These are phyloP conservation scores for Stagonosporopsis tanaceti DNA, from an alignment of 2,329 filamentous ascomycete species.

Conservation along the genomic window DNA sequence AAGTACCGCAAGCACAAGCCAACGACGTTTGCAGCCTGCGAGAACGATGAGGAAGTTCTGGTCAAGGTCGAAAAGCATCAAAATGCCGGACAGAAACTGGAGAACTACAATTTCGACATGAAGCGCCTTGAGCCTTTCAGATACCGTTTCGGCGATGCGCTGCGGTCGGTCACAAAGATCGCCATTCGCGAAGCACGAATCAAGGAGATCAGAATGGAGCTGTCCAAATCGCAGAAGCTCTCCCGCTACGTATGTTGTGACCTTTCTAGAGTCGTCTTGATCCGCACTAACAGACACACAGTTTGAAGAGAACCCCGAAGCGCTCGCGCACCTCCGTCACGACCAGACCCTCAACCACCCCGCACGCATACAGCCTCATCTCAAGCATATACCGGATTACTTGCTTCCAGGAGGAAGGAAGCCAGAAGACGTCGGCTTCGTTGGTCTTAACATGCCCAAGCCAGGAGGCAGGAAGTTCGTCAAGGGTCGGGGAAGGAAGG, in stretches of 20 bases:
- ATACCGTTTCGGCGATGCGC: slow-evolving; percentile 85
- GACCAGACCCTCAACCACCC: slow-evolving; percentile 82
- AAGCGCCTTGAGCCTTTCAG: slow-evolving; percentile 91
- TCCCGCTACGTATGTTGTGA: slow-evolving; percentile 33
- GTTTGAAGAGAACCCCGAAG: slow-evolving; percentile 95
- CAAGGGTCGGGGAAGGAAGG: slow-evolving; percentile 60
- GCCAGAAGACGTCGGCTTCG: slow-evolving; percentile 75
- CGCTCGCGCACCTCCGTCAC: slow-evolving; percentile 86
- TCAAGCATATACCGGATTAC: slow-evolving; percentile 89
- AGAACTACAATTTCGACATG: slow-evolving; percentile 95
- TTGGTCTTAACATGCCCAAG: slow-evolving; percentile 64
- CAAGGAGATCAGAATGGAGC: slow-evolving; percentile 84
- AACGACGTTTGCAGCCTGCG: slow-evolving; percentile 76
- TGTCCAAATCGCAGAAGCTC: slow-evolving; percentile 92
- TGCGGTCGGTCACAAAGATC: slow-evolving; percentile 87
- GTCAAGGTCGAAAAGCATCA: slow-evolving; percentile 82
- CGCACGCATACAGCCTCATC: slow-evolving; percentile 83
- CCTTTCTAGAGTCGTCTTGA: not conserved
- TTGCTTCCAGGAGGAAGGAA: slow-evolving; percentile 80
- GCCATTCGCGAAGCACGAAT: slow-evolving; percentile 89
- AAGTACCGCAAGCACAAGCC: slow-evolving; percentile 89
- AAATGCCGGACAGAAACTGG: slow-evolving; percentile 81
- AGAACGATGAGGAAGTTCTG: slow-evolving; percentile 85
- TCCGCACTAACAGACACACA: slow-evolving; percentile 56
- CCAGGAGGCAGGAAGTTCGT: slow-evolving; percentile 53